These are phyloP conservation scores for Chaetomiaceae sp. DNA, from an alignment of 2,329 filamentous ascomycete species.

Conservation along the genomic window DNA sequence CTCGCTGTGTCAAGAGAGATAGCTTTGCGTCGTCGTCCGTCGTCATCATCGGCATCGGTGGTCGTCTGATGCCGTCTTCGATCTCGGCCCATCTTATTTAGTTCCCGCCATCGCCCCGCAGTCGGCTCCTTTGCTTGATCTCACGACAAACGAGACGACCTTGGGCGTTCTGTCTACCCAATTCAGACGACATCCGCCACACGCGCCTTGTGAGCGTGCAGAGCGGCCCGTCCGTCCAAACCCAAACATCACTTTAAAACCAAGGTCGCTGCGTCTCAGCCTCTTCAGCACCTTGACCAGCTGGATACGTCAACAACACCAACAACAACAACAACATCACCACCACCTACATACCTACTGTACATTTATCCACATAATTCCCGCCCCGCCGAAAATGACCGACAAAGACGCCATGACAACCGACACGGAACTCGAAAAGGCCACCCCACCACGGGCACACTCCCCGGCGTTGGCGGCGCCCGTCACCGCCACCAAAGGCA, in stretches of 20 bases:
- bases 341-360: too few species aligned
- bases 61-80: background rate
- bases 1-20: too few species aligned
- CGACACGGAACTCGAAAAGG: conserved; percentile 19
- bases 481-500: background rate
- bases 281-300: too few species aligned
- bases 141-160: too few species aligned
- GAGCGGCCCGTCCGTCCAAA: too few species aligned
- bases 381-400: background rate
- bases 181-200: background rate
- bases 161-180: background rate
- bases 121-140: too few species aligned
- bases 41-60: background rate
- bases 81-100: background rate
- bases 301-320: too few species aligned
- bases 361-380: background rate
- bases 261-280: too few species aligned
- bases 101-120: background rate
- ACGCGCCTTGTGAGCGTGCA: background rate
- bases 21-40: background rate
- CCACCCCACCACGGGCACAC: background rate
- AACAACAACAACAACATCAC: too few species aligned
- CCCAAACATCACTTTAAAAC: too few species aligned
- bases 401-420: conserved; percentile 20
- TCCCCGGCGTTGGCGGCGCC: too few species aligned